Evolutionary conservation across 2,329 filamentous ascomycete species (phyloP).

Genomic region (Orbilia quercus): DNA sequence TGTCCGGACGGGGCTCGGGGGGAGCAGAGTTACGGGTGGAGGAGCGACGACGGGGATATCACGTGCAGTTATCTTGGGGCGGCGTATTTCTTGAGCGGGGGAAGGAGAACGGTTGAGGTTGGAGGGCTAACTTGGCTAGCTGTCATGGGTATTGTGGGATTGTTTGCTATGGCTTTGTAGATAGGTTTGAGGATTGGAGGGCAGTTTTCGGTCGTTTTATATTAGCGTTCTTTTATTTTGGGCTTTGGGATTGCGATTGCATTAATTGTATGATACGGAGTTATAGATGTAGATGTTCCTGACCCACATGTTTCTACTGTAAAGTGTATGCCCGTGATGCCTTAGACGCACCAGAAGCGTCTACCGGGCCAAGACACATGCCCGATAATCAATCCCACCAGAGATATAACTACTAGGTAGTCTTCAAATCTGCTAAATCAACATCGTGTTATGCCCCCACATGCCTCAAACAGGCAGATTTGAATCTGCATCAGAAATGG

Average conservation of each 20-base stretch:
- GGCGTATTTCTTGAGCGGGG: constrained; percentile 56
- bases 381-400: no score
- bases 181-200: neutral
- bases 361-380: no score
- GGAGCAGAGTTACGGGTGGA: constrained; percentile 67
- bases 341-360: no score
- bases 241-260: neutral
- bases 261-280: constrained; percentile 17
- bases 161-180: constrained; percentile 8
- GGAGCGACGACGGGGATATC: constrained; percentile 61
- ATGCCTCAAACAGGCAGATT: no score
- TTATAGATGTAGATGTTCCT: constrained; percentile 4
- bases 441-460: no score
- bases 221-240: constrained; percentile 21
- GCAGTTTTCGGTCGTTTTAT: constrained; percentile 23
- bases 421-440: no score
- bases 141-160: neutral
- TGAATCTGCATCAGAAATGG: no score
- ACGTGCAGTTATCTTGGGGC: constrained; percentile 64
- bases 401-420: no score
- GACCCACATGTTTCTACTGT: no score
- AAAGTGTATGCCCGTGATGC: no score
- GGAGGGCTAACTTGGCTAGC: constrained; percentile 8
- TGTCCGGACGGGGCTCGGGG: constrained; percentile 72
- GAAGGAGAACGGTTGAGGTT: constrained; percentile 2